Conservation (phyloP, 2,329 filamentous ascomycete genomes). For the Colletotrichum zoysiae region DNA sequence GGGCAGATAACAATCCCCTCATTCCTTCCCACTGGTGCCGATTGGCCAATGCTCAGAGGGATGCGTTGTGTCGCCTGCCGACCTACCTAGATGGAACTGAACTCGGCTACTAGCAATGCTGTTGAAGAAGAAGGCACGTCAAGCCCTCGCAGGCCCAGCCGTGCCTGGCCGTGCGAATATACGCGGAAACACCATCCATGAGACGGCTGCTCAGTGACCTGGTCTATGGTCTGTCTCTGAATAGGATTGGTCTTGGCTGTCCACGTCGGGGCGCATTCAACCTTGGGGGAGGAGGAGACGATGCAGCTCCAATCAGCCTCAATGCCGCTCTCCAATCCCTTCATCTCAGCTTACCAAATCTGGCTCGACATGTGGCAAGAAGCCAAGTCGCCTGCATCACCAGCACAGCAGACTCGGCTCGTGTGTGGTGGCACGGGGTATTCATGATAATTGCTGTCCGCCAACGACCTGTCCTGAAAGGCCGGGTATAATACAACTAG, state of each 20-base stretch:
- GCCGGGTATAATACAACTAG: conserved; percentile 37
- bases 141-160: not conserved
- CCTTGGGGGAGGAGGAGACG: not conserved
- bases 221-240: not conserved
- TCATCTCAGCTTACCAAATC: not conserved
- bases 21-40: not conserved
- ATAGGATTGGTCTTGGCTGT: not conserved
- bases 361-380: not conserved
- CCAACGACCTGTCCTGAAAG: conserved; percentile 29
- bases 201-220: not conserved
- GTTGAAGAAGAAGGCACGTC: not conserved
- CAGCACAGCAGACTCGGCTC: not conserved
- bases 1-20: not conserved
- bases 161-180: not conserved
- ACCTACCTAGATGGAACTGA: not conserved
- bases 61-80: not conserved
- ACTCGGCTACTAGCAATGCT: not conserved
- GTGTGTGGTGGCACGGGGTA: conserved; percentile 26
- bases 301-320: not conserved
- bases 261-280: not conserved
- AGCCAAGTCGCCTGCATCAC: not conserved
- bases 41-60: not conserved
- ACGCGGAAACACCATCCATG: not conserved
- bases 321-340: not conserved
- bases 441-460: conserved; percentile 29